Evolutionary conservation across 2,329 filamentous ascomycete species (phyloP).

Genomic region (Diaporthe ilicicola): DNA sequence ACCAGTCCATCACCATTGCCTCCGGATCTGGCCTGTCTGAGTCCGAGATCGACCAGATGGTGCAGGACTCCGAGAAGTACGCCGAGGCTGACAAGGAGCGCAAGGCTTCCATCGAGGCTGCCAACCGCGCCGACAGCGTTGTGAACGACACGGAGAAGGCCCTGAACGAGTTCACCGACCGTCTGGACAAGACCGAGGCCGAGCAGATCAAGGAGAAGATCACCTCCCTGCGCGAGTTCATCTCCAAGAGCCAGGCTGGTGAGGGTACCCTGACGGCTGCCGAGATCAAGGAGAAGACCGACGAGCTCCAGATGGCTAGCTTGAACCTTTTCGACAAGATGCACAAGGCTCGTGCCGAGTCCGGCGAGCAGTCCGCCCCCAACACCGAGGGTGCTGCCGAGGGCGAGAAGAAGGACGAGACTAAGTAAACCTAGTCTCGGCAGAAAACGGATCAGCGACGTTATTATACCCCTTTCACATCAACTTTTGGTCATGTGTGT

Average conservation of each 20-base stretch:
- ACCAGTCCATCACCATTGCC: slow-evolving; percentile 98
- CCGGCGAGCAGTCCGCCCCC: slow-evolving; percentile 61
- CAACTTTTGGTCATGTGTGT: slow-evolving; percentile 40
- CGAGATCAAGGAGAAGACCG: slow-evolving; percentile 98
- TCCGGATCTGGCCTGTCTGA: slow-evolving; percentile 97
- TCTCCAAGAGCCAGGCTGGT: slow-evolving; percentile 93
- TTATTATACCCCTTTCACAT: slow-evolving; percentile 38
- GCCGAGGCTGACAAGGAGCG: slow-evolving; percentile 95
- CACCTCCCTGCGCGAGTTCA: slow-evolving; percentile 81
- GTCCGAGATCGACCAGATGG: slow-evolving; percentile 95
- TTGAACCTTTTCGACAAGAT: slow-evolving; percentile 99
- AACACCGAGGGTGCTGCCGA: slow-evolving; percentile 63
- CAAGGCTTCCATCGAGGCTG: slow-evolving; percentile 92
- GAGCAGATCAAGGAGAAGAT: slow-evolving; percentile 97
- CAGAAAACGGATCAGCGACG: slow-evolving; percentile 16
- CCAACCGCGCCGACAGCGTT: slow-evolving; percentile 96
- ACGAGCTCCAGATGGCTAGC: slow-evolving; percentile 94
- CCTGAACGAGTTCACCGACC: slow-evolving; percentile 94
- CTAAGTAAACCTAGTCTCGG: slow-evolving; percentile 61
- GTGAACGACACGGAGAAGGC: slow-evolving; percentile 98
- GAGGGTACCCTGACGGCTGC: slow-evolving; percentile 86
- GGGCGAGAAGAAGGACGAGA: slow-evolving; percentile 80
- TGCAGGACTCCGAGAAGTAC: slow-evolving; percentile 97
- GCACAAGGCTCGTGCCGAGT: slow-evolving; percentile 90
- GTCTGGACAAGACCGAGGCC: slow-evolving; percentile 95